Evolutionary conservation across 2,329 filamentous ascomycete genomes (phyloP), one percentile per base, ranked within the genome.

Genomic region (Aureobasidium zeae): DNA sequence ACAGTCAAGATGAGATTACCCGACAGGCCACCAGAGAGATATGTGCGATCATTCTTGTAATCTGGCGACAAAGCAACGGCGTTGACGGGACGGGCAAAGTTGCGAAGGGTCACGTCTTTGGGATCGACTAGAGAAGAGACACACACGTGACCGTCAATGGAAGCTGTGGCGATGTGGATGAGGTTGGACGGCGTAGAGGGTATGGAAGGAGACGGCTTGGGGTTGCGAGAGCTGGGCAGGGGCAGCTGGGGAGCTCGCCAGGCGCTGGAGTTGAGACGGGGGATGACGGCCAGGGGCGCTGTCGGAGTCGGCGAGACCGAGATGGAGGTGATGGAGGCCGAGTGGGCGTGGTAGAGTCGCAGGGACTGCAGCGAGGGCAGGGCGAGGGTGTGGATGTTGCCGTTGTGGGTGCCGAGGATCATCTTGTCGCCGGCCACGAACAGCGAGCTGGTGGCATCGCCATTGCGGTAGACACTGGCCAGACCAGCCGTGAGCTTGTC

Each of bases 361-460:
- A 98, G 64, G 3, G 82, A 70, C 52, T 89, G 80, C 58, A 96
- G 83, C 5, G 79, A 76, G 1, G 91, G 88, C 13, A 96, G 65
- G 51, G 86, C 82, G 34, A 95, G 68, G 49, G 94, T 81, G 69
- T 98, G 84, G 56, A 96, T 89, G 57, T 91, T 94, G 55, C 91
- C 91, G 66, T 94, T 94, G 63, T 98, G 89, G 22, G 91, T 95
- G 52, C 89, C 91, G 54, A 94, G 72, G 50, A 95, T 82, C 89
- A 96, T 94, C 69, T 96, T 96, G 70, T 98, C 89, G 41, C 89
- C 89, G 29, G 84, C 84, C 37, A 94, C 86, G 37, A 93, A 67
- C 60, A 94, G 94, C 7, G 85, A 72, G 63, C 88, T 95, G 19
- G 89, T 95, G 53, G 87, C 86, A 73, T 98, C 91, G 54, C 86